Conservation (phyloP, 495 filamentous ascomycete genomes). For the Hamigera avellanea region DNA sequence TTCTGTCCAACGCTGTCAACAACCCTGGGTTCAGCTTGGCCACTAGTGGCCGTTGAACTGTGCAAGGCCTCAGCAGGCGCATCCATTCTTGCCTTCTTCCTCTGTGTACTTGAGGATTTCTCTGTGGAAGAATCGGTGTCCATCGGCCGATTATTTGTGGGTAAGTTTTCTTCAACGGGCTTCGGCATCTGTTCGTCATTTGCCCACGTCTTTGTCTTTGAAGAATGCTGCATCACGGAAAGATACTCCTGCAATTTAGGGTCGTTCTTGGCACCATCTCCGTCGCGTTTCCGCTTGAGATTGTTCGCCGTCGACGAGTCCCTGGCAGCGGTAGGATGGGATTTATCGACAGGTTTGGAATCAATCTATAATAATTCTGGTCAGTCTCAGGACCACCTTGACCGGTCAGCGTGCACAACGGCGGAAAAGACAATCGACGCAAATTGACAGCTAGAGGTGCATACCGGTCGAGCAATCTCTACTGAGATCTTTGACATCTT, state of each 20-base stretch:
- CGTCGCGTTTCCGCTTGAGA: slow-evolving; percentile 48
- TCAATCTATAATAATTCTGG: slow-evolving; percentile 29
- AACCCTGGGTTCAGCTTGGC: slow-evolving; percentile 20
- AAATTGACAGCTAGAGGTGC: slow-evolving; percentile 14
- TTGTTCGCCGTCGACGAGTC: slow-evolving; percentile 12
- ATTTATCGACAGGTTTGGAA: slow-evolving; percentile 22
- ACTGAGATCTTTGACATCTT: slow-evolving; percentile 93
- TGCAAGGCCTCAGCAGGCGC: slow-evolving; percentile 3
- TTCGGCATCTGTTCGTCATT: slow-evolving; percentile 41
- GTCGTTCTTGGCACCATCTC: slow-evolving; percentile 40
- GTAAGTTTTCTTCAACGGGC: slow-evolving; percentile 10
- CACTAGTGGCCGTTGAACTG: neutral
- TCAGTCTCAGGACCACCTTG: slow-evolving; percentile 37
- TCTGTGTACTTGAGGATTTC: slow-evolving; percentile 27
- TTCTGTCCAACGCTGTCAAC: slow-evolving; percentile 12
- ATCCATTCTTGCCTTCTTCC: slow-evolving; percentile 29
- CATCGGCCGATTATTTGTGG: slow-evolving; percentile 12
- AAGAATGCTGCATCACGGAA: slow-evolving; percentile 62
- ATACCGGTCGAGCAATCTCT: slow-evolving; percentile 79
- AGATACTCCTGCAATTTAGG: slow-evolving; percentile 80
- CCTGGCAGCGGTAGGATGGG: slow-evolving; percentile 21
- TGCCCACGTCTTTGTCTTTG: slow-evolving; percentile 56
- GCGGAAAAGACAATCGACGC: slow-evolving; percentile 12
- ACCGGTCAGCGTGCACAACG: slow-evolving; percentile 31
- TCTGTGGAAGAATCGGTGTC: slow-evolving; percentile 16